Evolutionary conservation across 129 eudicot genomes (phyloP).

Genomic region (Flaveria bidentis): DNA sequence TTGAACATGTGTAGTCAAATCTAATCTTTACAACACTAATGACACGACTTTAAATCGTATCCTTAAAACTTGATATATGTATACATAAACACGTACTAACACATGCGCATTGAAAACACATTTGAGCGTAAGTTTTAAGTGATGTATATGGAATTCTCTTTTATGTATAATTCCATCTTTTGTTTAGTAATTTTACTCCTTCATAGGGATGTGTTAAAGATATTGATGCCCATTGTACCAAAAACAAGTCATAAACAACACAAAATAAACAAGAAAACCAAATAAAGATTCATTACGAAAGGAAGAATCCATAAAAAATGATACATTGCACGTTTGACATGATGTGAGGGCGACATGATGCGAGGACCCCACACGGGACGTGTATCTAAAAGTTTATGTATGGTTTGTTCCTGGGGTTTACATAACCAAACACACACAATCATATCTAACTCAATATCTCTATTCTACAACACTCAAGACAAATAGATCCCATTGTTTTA

Average conservation of each 20-base stretch:
- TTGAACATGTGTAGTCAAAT: too few species aligned
- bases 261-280: neutral
- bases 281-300: neutral
- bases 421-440: neutral
- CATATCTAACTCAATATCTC: neutral
- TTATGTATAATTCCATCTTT: neutral
- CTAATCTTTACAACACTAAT: too few species aligned
- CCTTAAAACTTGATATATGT: too few species aligned
- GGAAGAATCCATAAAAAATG: conserved; percentile 1
- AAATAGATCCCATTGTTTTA: neutral
- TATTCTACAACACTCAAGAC: neutral
- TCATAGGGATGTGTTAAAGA: neutral
- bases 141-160: neutral
- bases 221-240: too few species aligned
- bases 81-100: too few species aligned
- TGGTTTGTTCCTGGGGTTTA: neutral
- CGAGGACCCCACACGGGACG: neutral
- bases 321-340: neutral
- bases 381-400: neutral
- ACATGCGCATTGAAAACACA: too few species aligned
- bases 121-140: neutral
- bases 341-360: neutral
- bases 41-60: too few species aligned
- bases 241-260: neutral
- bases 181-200: neutral